These are phyloP conservation scores for Exobasidium cylindrosporum DNA, from an alignment of 1,284 basidiomycete species.

Conservation along the genomic window DNA sequence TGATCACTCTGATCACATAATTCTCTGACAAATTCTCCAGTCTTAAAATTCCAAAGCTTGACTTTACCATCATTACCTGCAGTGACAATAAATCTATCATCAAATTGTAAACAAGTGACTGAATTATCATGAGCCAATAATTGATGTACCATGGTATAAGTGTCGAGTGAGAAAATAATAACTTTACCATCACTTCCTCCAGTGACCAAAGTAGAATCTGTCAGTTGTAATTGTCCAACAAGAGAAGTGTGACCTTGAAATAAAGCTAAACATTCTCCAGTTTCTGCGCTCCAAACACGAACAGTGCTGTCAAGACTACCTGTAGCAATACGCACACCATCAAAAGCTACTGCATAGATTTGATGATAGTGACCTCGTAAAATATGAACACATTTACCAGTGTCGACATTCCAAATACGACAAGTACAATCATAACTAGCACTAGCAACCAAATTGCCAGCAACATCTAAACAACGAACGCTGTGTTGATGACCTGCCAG, in stretches of 20 bases:
- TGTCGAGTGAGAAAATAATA: constrained; percentile 76
- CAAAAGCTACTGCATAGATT: constrained; percentile 90
- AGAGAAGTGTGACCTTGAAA: constrained; percentile 91
- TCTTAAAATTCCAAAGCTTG: constrained; percentile 69
- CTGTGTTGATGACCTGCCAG: constrained; percentile 77
- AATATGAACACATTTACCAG: constrained; percentile 70
- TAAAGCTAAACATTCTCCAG: constrained; percentile 78
- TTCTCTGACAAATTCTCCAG: constrained; percentile 46
- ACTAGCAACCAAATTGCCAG: constrained; percentile 74
- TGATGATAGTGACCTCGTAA: constrained; percentile 86
- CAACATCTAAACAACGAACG: constrained; percentile 84
- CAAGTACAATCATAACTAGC: constrained; percentile 81
- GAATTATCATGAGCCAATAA: constrained; percentile 71
- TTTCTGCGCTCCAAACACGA: constrained; percentile 57
- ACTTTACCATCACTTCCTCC: constrained; percentile 92
- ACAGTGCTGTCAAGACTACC: constrained; percentile 66
- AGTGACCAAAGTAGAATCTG: constrained; percentile 70
- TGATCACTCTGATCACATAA: constrained; percentile 61
- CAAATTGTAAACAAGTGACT: constrained; percentile 85
- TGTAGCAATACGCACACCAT: constrained; percentile 78
- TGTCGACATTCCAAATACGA: constrained; percentile 52
- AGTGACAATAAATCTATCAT: constrained; percentile 60
- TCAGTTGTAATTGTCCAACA: constrained; percentile 87
- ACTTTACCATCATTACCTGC: constrained; percentile 89
- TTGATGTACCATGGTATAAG: constrained; percentile 59